Base-by-base conservation (phyloP, 345 rosid species). In the Eutrema yunnanense region DNA sequence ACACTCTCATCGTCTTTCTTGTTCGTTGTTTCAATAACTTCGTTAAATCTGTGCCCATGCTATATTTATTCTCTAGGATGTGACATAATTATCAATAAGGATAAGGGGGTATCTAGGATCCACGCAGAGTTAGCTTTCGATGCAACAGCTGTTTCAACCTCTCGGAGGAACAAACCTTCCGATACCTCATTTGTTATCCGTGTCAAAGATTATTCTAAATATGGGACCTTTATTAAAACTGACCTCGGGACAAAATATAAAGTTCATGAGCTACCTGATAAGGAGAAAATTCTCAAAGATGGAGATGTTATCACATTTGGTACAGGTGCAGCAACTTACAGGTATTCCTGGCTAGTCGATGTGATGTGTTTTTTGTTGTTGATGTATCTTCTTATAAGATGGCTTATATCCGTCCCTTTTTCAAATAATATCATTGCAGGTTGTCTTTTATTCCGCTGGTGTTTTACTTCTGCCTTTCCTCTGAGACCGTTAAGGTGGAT, bases 71-170 rank as follows among this genome's bases (percentile, higher is more conserved):
- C 9, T 65, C n/a, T 76, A 94, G 98, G 96, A 71, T 94, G 98
- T 67, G 96, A 94, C 77, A 58, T 94, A 32, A 85, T 88, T 67
- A 80, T 91, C 77, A 81, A 73, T 69, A 89, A 86, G 76, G 96
- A 91, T 81, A 94, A 85, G 73, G 98, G 96, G 10, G 96, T 91
- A 32, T 94, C 97, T 38, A 84, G 98, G 57, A 73, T 87, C 77
- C 98, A 91, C 77, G 92, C 96, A 0, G 93, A 91, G 83, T 78
- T 94, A 72, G 65, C 69, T 52, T 80, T 89, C n/a, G 89, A 87
- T 73, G 82, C 81, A 74, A 83, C 88, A 82, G 26, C 61, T 55
- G 68, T 63, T 0, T n/a, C 73, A 55, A 73, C 74, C 48, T 54
- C 79, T 30, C 63, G 49, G 41, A 49, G 74, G 47, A 66, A 62